Evolutionary conservation across 306 rosid species (phyloP).

Genomic region (Medicago truncatula): DNA sequence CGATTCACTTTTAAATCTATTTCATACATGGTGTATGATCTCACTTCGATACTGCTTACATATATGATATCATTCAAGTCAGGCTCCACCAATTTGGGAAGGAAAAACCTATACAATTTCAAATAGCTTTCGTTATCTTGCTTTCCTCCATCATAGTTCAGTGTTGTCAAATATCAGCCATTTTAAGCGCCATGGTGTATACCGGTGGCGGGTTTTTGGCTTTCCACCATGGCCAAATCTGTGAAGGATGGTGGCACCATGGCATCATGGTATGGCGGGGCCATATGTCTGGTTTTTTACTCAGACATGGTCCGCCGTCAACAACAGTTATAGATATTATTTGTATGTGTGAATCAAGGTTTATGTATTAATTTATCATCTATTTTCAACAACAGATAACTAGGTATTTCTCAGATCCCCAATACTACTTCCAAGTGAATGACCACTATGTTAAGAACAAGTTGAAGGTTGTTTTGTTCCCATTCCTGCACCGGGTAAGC

Average conservation of each 20-base stretch:
- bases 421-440: slow-evolving; percentile 96
- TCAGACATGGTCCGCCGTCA: too few relatives aligned
- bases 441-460: slow-evolving; percentile 95
- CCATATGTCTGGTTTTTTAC: too few relatives aligned
- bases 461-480: slow-evolving; percentile 90
- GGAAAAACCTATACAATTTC: not conserved
- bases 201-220: too few relatives aligned
- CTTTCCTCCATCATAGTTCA: not conserved
- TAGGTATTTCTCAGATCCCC: slow-evolving; percentile 94
- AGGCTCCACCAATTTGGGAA: not conserved
- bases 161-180: too few relatives aligned
- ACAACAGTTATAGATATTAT: slow-evolving; percentile 11
- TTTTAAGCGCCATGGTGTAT: too few relatives aligned
- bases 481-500: slow-evolving; percentile 94
- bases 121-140: not conserved
- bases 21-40: not conserved
- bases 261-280: too few relatives aligned
- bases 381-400: slow-evolving; percentile 67
- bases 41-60: not conserved
- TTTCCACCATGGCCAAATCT: too few relatives aligned
- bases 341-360: slow-evolving; percentile 18
- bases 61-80: not conserved
- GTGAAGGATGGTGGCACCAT: too few relatives aligned
- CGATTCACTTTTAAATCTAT: not conserved
- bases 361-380: slow-evolving; percentile 27